Evolutionary conservation across 2,329 filamentous ascomycete genomes (phyloP).

Genomic region (Biscogniauxia mediterranea): DNA sequence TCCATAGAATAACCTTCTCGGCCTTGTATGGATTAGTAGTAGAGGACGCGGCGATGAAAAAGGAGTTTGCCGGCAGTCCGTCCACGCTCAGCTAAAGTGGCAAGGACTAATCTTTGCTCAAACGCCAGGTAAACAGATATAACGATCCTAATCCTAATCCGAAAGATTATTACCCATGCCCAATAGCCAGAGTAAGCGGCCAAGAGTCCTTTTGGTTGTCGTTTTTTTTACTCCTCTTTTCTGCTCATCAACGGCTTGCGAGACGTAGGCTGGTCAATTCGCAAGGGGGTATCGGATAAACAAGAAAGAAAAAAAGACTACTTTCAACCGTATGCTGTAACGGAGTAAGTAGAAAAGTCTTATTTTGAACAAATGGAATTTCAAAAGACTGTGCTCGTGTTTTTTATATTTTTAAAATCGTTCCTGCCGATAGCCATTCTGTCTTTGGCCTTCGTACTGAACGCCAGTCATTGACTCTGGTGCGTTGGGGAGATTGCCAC

Average conservation of each 20-base stretch:
- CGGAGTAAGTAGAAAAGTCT: neutral
- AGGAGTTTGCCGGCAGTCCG: neutral
- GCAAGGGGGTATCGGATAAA: slow-evolving; percentile 6
- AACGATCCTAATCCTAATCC: neutral
- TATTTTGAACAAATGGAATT: slow-evolving; percentile 4
- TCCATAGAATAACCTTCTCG: neutral
- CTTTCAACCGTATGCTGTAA: slow-evolving; percentile 12
- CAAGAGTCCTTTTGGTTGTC: neutral
- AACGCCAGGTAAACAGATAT: neutral
- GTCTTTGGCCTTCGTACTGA: slow-evolving; percentile 54
- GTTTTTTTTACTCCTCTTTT: neutral
- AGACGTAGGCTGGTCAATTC: neutral
- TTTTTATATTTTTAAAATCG: slow-evolving; percentile 29
- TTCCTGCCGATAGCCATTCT: slow-evolving; percentile 45
- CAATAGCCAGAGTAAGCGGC: neutral
- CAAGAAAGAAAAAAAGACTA: slow-evolving; percentile 8
- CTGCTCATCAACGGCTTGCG: neutral
- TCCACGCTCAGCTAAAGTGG: neutral
- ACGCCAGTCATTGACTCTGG: slow-evolving; percentile 66
- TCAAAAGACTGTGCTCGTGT: neutral
- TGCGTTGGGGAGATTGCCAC: slow-evolving; percentile 39
- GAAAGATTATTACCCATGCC: neutral
- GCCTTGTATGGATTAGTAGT: neutral
- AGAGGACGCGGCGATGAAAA: neutral
- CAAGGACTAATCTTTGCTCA: neutral